Percentiles rank a stretch among this genome's conserved stretches.
Evolutionary conservation across 805 yeast genomes (phyloP).

Genomic region (Hanseniaspora mollemarum): DNA sequence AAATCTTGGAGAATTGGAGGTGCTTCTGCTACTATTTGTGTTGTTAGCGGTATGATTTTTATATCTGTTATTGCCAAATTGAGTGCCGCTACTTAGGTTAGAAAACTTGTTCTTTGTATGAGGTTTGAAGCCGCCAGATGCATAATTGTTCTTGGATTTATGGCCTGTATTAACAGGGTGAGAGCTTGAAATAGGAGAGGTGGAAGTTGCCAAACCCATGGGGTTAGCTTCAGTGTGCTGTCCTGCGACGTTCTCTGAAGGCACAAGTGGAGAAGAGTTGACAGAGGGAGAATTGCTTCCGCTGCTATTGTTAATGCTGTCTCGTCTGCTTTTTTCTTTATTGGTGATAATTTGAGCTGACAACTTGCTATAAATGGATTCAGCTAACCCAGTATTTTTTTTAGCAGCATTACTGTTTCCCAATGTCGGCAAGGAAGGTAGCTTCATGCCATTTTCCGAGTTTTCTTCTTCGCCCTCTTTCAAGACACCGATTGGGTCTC

Average conservation of each 20-base stretch:
- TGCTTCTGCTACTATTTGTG: constrained; percentile 10
- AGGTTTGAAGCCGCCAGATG: no score
- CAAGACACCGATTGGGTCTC: constrained; percentile 9
- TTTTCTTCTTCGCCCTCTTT: constrained; percentile 2
- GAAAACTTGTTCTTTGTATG: constrained; percentile 11
- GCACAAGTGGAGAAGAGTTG: neutral
- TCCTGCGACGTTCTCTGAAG: no score
- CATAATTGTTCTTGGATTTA: no score
- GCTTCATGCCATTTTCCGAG: neutral
- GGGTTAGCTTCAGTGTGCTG: no score
- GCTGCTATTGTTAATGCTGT: neutral
- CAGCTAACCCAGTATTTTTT: neutral
- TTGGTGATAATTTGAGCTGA: constrained; percentile 2
- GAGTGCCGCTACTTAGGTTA: no score
- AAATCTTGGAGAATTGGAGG: neutral
- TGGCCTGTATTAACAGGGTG: no score
- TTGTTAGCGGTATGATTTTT: constrained; percentile 17
- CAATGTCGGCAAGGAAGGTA: constrained; percentile 8
- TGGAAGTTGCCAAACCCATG: no score
- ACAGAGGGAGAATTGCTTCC: neutral
- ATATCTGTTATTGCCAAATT: constrained; percentile 1
- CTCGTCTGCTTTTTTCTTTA: constrained; percentile 5
- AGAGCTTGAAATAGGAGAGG: no score
- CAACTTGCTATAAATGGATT: constrained; percentile 4
- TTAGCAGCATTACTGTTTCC: neutral